These are phyloP conservation scores for Rhipidocladum racemiflorum DNA, from an alignment of 176 grass and related monocot genomes.

Conservation along the genomic window DNA sequence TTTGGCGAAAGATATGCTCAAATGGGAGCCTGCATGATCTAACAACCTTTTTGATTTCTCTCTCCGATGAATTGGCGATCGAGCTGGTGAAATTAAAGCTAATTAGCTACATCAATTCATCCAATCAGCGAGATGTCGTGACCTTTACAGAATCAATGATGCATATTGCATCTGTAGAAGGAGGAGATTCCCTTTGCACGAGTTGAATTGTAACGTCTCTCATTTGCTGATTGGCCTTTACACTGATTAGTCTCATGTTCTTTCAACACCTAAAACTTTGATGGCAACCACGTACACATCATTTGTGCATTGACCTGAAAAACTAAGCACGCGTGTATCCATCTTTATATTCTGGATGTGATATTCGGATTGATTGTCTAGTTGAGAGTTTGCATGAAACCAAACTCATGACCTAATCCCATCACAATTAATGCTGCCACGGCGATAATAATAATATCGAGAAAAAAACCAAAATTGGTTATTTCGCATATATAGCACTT, in stretches of 20 bases:
- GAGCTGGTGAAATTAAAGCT: slow-evolving; percentile 29
- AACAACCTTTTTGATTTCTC: slow-evolving; percentile 16
- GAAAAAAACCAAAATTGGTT: neutral
- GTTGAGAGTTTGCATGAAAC: neutral
- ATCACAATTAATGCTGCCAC: neutral
- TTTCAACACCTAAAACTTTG: slow-evolving; percentile 16
- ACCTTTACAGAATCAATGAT: slow-evolving; percentile 38
- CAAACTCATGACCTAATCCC: neutral
- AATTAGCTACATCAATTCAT: slow-evolving; percentile 24
- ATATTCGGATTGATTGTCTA: neutral
- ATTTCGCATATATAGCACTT: neutral
- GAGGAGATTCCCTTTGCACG: slow-evolving; percentile 28
- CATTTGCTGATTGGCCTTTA: neutral
- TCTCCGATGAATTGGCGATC: slow-evolving; percentile 4
- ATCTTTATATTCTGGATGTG: neutral
- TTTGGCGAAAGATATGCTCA: slow-evolving; percentile 3
- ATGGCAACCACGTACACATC: neutral
- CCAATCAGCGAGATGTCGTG: slow-evolving; percentile 30
- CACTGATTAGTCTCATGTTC: neutral
- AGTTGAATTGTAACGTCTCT: neutral
- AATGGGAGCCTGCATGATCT: slow-evolving; percentile 15
- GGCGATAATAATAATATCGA: neutral
- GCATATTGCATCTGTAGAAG: slow-evolving; percentile 19
- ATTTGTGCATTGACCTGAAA: neutral
- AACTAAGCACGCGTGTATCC: neutral